Percentiles rank a stretch among this genome's conserved stretches.
phyloP scores from a whole-genome alignment of 495 filamentous ascomycete genomes.

The Jackrogersella minutella region DNA sequence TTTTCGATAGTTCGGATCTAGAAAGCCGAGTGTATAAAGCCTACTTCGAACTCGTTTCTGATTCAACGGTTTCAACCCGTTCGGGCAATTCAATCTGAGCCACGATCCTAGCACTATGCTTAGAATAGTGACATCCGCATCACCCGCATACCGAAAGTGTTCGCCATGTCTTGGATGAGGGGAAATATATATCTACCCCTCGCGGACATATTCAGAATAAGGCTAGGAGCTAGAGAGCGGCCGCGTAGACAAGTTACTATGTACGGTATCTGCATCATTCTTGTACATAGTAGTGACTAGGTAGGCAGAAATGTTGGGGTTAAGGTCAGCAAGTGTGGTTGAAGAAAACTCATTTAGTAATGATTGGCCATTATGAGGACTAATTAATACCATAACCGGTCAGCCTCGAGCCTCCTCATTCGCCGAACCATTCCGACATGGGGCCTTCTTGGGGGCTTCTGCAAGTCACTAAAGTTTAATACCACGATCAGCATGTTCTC shows the following conservation, averaged over 20 bases:
- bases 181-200: not conserved
- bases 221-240: conserved; percentile 1
- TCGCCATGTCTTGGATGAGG: not conserved
- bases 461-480: conserved; percentile 14
- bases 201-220: not conserved
- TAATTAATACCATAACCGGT: conserved; percentile 23
- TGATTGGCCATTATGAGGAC: conserved; percentile 11
- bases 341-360: not conserved
- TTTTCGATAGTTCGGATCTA: not conserved
- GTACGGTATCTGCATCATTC: not conserved
- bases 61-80: conserved; percentile 19
- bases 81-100: conserved; percentile 6
- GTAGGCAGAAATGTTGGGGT: not conserved
- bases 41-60: conserved; percentile 1
- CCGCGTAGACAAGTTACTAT: not conserved
- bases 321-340: not conserved
- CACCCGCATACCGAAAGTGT: not conserved
- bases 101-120: conserved; percentile 21
- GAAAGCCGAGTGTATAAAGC: not conserved
- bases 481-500: not conserved
- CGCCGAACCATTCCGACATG: not conserved
- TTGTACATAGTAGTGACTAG: not conserved
- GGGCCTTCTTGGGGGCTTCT: too few species aligned
- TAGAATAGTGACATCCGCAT: not conserved
- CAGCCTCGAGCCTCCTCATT: conserved; percentile 7